phyloP scores from a whole-genome alignment of 75 land plant species.

The Larix kaempferi region DNA sequence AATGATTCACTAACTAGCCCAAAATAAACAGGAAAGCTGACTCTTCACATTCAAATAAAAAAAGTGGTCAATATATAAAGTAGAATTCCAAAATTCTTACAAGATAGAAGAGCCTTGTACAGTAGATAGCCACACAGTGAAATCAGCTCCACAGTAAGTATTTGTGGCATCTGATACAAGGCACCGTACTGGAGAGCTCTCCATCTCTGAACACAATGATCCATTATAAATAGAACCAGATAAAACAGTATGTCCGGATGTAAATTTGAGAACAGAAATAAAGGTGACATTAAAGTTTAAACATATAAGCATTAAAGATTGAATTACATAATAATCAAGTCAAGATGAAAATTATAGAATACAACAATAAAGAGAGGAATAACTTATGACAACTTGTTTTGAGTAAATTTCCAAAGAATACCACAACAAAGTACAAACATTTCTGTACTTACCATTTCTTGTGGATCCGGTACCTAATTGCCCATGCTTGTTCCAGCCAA shows the following conservation, averaged over 20 bases:
- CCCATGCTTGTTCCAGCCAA: constrained; percentile 98
- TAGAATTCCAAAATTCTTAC: constrained; percentile 40
- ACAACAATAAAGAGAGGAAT: not conserved
- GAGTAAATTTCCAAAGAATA: not conserved
- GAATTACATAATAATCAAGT: not conserved
- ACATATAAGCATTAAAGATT: not conserved
- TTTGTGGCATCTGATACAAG: constrained; percentile 66
- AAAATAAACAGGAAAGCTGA: not conserved
- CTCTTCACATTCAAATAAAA: not conserved
- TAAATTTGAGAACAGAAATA: too few species aligned
- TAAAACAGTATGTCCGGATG: too few species aligned
- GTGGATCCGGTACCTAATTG: constrained; percentile 85
- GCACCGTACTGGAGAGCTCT: constrained; percentile 72
- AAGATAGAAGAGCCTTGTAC: constrained; percentile 73
- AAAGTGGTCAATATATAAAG: constrained; percentile 4
- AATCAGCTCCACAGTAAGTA: constrained; percentile 87
- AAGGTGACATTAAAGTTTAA: not conserved
- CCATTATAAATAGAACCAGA: too few species aligned
- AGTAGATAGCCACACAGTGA: constrained; percentile 92
- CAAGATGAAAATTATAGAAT: not conserved
- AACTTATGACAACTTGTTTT: not conserved
- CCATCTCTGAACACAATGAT: constrained; percentile 47
- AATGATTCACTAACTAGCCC: not conserved
- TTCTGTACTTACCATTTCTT: constrained; percentile 37
- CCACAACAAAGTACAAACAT: not conserved